Evolutionary conservation across 805 yeast genomes (phyloP).

Genomic region (Ogataea siamensis): DNA sequence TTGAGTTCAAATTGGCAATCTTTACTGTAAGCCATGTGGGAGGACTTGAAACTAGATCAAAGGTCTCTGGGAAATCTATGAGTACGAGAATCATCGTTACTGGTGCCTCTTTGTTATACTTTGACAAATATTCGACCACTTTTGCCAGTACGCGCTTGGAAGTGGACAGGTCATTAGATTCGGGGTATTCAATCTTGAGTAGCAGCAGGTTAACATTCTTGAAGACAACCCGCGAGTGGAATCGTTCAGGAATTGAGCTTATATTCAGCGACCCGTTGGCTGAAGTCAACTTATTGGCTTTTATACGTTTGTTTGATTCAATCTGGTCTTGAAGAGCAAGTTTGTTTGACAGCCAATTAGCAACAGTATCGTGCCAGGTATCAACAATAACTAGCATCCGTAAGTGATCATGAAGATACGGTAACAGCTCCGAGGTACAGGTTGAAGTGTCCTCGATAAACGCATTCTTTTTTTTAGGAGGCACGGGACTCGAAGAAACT

Average conservation of each 20-base stretch:
- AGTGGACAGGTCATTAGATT: slow-evolving; percentile 14
- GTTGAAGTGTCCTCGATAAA: slow-evolving; percentile 3
- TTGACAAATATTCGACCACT: slow-evolving; percentile 21
- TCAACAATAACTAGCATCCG: slow-evolving; percentile 40
- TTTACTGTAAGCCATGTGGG: slow-evolving; percentile 13
- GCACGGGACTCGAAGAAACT: neutral
- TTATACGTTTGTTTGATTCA: slow-evolving; percentile 19
- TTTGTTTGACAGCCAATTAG: slow-evolving; percentile 11
- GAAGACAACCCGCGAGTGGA: slow-evolving; percentile 39
- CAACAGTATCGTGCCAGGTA: slow-evolving; percentile 40
- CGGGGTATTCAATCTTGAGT: slow-evolving; percentile 50
- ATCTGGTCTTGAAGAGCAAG: slow-evolving; percentile 32
- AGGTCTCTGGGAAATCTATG: slow-evolving; percentile 1
- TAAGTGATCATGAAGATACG: slow-evolving; percentile 17
- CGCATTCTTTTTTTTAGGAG: neutral
- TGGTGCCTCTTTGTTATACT: slow-evolving; percentile 12
- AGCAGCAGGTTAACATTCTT: slow-evolving; percentile 42
- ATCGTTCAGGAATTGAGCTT: slow-evolving; percentile 42
- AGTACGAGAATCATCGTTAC: slow-evolving; percentile 18
- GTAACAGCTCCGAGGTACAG: slow-evolving; percentile 1
- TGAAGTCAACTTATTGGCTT: slow-evolving; percentile 3
- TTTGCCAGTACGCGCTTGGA: slow-evolving; percentile 22
- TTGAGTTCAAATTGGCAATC: slow-evolving; percentile 1
- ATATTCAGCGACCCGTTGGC: slow-evolving; percentile 30
- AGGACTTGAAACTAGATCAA: neutral